These are phyloP conservation scores for Xylaria sp. DNA, from an alignment of 2,329 filamentous ascomycete species.

Conservation along the genomic window DNA sequence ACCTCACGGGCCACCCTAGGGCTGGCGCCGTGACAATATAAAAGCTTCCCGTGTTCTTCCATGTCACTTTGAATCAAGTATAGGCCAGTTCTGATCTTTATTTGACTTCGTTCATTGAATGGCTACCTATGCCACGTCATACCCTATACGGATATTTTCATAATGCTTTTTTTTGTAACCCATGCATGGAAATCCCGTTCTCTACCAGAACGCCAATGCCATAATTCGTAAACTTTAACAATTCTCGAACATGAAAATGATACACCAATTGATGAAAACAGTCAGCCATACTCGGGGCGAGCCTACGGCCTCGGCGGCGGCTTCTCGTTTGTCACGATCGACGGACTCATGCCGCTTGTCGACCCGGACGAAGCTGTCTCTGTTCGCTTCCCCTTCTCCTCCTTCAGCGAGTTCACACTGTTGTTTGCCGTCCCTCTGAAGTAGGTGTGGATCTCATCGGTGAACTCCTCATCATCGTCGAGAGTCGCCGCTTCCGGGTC, in stretches of 20 bases:
- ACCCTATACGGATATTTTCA: neutral
- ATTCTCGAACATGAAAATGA: neutral
- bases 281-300: neutral
- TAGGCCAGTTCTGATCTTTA: too few species aligned
- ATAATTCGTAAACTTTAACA: neutral
- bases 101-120: too few species aligned
- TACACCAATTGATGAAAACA: neutral
- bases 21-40: too few species aligned
- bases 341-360: slow-evolving; percentile 11
- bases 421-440: slow-evolving; percentile 42
- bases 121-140: neutral
- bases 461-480: slow-evolving; percentile 54
- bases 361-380: slow-evolving; percentile 11
- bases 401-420: slow-evolving; percentile 25
- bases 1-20: too few species aligned
- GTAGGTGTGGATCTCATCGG: slow-evolving; percentile 57
- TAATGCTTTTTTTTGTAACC: neutral
- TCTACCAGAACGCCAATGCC: neutral
- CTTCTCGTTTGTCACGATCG: slow-evolving; percentile 13
- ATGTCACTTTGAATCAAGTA: too few species aligned
- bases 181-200: neutral
- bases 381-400: slow-evolving; percentile 26
- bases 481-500: slow-evolving; percentile 44
- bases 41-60: too few species aligned
- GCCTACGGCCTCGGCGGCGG: neutral